Evolutionary conservation across 495 filamentous ascomycete genomes (phyloP).

Genomic region (Bathelium albidoporum): DNA sequence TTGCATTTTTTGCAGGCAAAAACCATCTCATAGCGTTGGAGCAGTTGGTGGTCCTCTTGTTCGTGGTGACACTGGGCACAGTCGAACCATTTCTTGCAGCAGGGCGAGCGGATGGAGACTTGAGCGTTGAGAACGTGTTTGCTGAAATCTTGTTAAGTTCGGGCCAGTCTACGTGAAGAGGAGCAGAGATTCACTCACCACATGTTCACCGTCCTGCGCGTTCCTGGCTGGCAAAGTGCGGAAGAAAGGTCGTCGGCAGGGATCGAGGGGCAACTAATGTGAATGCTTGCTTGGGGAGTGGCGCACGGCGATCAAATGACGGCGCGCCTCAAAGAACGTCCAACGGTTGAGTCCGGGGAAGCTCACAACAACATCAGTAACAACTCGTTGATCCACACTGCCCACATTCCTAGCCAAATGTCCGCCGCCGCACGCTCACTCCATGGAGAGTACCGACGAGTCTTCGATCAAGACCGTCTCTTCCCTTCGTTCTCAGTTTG

Average conservation of each 20-base stretch:
- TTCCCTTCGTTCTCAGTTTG: constrained; percentile 84
- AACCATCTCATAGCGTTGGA: constrained; percentile 71
- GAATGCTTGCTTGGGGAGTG: neutral
- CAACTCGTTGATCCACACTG: constrained; percentile 16
- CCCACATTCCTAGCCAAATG: constrained; percentile 4
- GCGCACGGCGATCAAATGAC: neutral
- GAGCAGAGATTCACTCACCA: constrained; percentile 13
- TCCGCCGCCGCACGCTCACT: neutral
- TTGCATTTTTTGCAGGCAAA: constrained; percentile 99
- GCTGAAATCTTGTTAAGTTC: constrained; percentile 33
- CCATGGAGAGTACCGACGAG: constrained; percentile 5
- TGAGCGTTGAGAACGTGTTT: constrained; percentile 98
- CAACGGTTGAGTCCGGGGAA: neutral
- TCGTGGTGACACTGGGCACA: constrained; percentile 93
- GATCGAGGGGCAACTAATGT: neutral
- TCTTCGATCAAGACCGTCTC: constrained; percentile 57
- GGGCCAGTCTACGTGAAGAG: neutral
- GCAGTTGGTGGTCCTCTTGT: constrained; percentile 60
- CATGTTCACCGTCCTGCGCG: constrained; percentile 10
- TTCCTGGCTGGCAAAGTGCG: neutral
- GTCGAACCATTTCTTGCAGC: constrained; percentile 98
- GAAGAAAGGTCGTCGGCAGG: too few species aligned
- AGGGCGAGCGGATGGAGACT: constrained; percentile 87
- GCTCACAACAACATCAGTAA: neutral
- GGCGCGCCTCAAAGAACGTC: neutral